These are phyloP conservation scores for Cadophora sp. DNA, from an alignment of 2,329 filamentous ascomycete genomes.

Conservation along the genomic window DNA sequence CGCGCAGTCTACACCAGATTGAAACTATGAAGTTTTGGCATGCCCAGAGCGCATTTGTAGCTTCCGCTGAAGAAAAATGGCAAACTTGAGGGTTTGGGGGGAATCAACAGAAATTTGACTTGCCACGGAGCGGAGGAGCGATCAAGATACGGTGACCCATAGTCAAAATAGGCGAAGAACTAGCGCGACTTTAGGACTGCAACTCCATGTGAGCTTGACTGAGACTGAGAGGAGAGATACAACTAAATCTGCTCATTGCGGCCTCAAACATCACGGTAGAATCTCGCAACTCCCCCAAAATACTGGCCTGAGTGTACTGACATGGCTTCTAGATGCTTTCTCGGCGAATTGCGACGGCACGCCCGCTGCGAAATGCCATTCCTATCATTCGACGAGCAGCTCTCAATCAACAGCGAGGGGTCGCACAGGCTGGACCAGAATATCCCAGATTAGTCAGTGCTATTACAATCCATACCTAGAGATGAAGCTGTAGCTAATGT, in stretches of 20 bases:
- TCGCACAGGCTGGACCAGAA: constrained; percentile 32
- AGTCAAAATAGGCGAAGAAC: neutral
- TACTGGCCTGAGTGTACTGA: constrained; percentile 4
- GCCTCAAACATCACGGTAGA: constrained; percentile 23
- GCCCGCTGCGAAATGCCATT: constrained; percentile 54
- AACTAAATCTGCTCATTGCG: constrained; percentile 19
- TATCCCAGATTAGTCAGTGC: constrained; percentile 42
- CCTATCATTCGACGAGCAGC: constrained; percentile 57
- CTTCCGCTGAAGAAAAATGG: constrained; percentile 38
- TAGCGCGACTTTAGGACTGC: constrained; percentile 8
- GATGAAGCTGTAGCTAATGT: constrained; percentile 30
- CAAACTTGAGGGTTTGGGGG: constrained; percentile 48
- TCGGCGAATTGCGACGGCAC: constrained; percentile 62
- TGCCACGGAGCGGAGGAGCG: constrained; percentile 9
- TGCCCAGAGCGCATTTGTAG: constrained; percentile 58
- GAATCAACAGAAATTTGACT: constrained; percentile 55
- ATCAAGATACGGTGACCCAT: constrained; percentile 5
- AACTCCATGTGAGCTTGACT: constrained; percentile 16
- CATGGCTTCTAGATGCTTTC: constrained; percentile 60
- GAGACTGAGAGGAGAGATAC: constrained; percentile 4
- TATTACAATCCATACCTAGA: neutral
- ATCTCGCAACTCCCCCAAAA: neutral
- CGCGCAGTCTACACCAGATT: constrained; percentile 56
- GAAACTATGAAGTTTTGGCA: constrained; percentile 58
- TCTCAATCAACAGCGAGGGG: constrained; percentile 59